Percentiles rank a stretch among this genome's conserved stretches.
These are phyloP conservation scores for Senna tora DNA, from an alignment of 306 rosid species.

Conservation along the genomic window DNA sequence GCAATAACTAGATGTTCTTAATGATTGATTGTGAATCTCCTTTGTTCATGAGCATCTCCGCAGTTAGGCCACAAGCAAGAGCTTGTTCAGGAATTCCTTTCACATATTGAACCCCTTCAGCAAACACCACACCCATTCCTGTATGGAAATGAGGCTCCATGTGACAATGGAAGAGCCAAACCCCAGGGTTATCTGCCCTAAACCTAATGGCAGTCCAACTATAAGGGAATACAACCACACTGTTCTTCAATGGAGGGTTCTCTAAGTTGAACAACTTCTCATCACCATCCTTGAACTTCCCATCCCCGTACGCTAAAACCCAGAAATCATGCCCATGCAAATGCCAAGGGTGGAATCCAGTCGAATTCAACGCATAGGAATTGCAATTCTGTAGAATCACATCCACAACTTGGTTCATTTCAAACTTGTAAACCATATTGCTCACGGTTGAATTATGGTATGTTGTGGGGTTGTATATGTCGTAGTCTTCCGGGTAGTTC, in stretches of 20 bases:
- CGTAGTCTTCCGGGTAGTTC: too few relatives aligned
- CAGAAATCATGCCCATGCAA: slow-evolving; percentile 90
- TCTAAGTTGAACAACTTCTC: slow-evolving; percentile 55
- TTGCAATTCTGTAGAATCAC: slow-evolving; percentile 77
- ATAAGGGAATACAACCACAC: slow-evolving; percentile 63
- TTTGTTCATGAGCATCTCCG: too few relatives aligned
- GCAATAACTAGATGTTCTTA: too few relatives aligned
- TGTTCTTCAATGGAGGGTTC: slow-evolving; percentile 72
- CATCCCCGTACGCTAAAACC: slow-evolving; percentile 86
- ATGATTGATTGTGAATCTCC: too few relatives aligned
- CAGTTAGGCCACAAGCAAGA: slow-evolving; percentile 66
- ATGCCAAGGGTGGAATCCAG: slow-evolving; percentile 86
- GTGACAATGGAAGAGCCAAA: slow-evolving; percentile 91
- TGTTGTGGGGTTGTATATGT: too few relatives aligned
- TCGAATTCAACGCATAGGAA: slow-evolving; percentile 27
- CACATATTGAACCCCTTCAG: too few relatives aligned
- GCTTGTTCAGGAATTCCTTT: slow-evolving; percentile 49
- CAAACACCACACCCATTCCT: slow-evolving; percentile 90
- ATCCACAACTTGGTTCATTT: slow-evolving; percentile 47
- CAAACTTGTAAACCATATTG: slow-evolving; percentile 54
- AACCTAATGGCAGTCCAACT: slow-evolving; percentile 87
- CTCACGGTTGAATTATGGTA: slow-evolving; percentile 50
- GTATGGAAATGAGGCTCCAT: slow-evolving; percentile 86
- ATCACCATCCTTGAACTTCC: slow-evolving; percentile 51
- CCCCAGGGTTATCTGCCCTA: slow-evolving; percentile 82